Evolutionary conservation across 129 eudicot species (phyloP), one percentile per base, ranked within the genome.

Genomic region (Chrysanthemum seticuspe): DNA sequence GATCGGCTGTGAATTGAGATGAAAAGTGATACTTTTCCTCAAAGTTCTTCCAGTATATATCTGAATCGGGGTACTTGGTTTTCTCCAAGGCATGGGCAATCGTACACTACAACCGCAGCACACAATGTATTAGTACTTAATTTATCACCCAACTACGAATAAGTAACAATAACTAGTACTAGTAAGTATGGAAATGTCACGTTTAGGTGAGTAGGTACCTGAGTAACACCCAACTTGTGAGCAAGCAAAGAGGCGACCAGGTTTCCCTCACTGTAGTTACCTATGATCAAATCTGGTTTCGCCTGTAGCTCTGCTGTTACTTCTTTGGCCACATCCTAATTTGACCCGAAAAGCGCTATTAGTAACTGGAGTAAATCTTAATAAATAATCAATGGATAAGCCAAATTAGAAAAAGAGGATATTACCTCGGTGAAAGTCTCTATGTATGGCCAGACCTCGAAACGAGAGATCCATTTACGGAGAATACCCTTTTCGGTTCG

Each of bases 381-480:
- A 40, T 53, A 1, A 2, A 53, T 16, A 53, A 14, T 13, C 58
- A 13, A 53, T 53, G 47, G n/a, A 13, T 14, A 3, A 3, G 67
- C n/a, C 10, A 45, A 29, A 23, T 2, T 23, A 29, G 31, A 7
- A 1, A 5, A 16, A 8, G 4, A 21, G 12, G 16, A 5, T 13
- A 21, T 19, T 74, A 91, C 97, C 98, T 90, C 98, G 57, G 96
- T 88, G 98, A 87, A 94, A 47, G 96, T 94, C 78, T 88, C 98
- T 25, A 94, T 85, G 91, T 94, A 94, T 1, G 98, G 98, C 98
- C 98, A 94, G 52, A 94, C 98, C 81, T 94, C 98, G 64, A 94
- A 94, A 9, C 98, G 92, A 50, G 98, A 94, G 81, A 94, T 94
- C 98, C 98, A 94, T 76, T 87, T 88, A 4, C 98, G 91, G 48